Percentiles rank a stretch among this genome's conserved stretches.
Evolutionary conservation across 495 filamentous ascomycete genomes (phyloP).

Genomic region (Penicillium odoratum): DNA sequence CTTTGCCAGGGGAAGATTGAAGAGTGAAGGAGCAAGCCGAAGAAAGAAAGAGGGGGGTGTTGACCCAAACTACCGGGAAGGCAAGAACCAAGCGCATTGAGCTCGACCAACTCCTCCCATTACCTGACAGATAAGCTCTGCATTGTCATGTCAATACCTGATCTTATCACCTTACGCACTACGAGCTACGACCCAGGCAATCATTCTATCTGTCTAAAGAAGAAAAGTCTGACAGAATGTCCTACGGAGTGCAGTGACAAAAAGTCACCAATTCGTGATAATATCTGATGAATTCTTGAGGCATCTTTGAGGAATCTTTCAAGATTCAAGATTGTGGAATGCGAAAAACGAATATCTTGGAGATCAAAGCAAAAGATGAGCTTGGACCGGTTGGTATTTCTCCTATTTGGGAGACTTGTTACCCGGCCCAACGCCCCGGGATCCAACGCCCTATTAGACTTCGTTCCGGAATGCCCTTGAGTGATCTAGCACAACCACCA

Average conservation of each 20-base stretch:
- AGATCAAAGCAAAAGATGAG: neutral
- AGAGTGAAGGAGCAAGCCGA: slow-evolving; percentile 15
- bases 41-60: slow-evolving; percentile 25
- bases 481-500: neutral
- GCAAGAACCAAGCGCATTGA: slow-evolving; percentile 12
- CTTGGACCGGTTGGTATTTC: slow-evolving; percentile 4
- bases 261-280: neutral
- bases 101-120: neutral
- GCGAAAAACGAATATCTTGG: neutral
- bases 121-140: neutral
- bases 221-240: neutral
- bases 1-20: neutral
- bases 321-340: neutral
- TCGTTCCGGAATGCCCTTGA: slow-evolving; percentile 15
- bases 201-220: too few relatives aligned
- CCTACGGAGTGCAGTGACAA: neutral
- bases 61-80: slow-evolving; percentile 24
- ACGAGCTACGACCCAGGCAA: too few relatives aligned
- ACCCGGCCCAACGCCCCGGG: slow-evolving; percentile 7
- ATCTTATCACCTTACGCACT: neutral
- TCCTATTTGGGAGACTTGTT: slow-evolving; percentile 10
- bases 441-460: slow-evolving; percentile 16
- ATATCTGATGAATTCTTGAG: too few relatives aligned
- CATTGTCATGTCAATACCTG: neutral
- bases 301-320: neutral